A percentile compares a stretch with the other conserved stretches of the same genome.
Evolutionary conservation across 2,329 filamentous ascomycete genomes (phyloP).

Genomic region (Fusarium illudens): DNA sequence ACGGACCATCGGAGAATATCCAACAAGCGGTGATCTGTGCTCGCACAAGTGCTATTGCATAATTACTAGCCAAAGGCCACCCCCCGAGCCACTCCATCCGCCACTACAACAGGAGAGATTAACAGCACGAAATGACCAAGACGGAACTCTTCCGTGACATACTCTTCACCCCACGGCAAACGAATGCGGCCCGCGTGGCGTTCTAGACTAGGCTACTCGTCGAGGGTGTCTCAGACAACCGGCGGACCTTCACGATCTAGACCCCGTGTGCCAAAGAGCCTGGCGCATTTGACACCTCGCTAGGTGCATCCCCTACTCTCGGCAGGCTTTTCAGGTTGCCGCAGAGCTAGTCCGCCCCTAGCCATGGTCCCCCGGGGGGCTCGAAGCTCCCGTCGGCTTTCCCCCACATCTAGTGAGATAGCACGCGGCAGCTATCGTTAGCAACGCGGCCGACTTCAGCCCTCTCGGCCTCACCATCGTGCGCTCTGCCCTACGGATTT

Average conservation of each 20-base stretch:
- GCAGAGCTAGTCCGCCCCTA: not conserved
- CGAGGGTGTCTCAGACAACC: conserved; percentile 14
- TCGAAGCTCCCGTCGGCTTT: not conserved
- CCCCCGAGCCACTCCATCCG: not conserved
- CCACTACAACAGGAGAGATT: not conserved
- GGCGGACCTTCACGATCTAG: not conserved
- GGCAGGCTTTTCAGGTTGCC: not conserved
- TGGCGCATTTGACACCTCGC: not conserved
- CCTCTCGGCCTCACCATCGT: not conserved
- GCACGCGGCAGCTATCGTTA: conserved; percentile 7
- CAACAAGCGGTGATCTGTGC: not conserved
- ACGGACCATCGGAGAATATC: not conserved
- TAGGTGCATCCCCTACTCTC: not conserved
- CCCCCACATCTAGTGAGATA: not conserved
- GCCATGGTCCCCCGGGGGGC: not conserved
- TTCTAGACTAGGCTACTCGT: not conserved
- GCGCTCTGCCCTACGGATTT: not conserved
- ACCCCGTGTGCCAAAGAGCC: not conserved
- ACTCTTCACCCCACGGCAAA: not conserved
- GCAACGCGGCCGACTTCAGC: conserved; percentile 1
- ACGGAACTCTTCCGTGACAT: not conserved
- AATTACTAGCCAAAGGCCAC: not conserved
- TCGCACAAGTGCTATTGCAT: not conserved
- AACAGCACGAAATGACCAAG: not conserved
- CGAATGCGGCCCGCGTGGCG: conserved; percentile 17